phyloP scores from a whole-genome alignment of 2,329 filamentous ascomycete genomes.

The Ampelomyces quisqualis region DNA sequence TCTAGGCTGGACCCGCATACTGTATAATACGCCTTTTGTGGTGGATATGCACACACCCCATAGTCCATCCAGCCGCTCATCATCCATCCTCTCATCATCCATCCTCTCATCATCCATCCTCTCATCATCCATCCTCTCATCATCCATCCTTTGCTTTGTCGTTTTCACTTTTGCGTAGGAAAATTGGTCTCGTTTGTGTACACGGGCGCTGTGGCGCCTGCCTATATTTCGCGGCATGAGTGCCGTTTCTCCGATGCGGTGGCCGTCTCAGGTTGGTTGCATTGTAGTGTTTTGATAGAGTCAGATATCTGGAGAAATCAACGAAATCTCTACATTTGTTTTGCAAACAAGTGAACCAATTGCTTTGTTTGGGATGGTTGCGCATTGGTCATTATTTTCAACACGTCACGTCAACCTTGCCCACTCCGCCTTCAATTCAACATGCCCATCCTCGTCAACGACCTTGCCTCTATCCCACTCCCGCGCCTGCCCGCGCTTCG shows the following conservation, averaged over 20 bases:
- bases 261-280: background rate
- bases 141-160: background rate
- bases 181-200: conserved; percentile 2
- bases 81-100: background rate
- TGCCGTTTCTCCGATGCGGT: background rate
- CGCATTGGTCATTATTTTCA: too few relatives aligned
- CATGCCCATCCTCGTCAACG: conserved; percentile 56
- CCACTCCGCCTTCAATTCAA: conserved; percentile 55
- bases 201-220: conserved; percentile 3
- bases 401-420: conserved; percentile 28
- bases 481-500: conserved; percentile 65
- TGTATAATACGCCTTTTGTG: conserved; percentile 18
- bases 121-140: background rate
- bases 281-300: background rate
- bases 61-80: conserved; percentile 1
- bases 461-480: conserved; percentile 69
- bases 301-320: background rate
- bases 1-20: conserved; percentile 18
- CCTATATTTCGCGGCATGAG: conserved; percentile 3
- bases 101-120: background rate
- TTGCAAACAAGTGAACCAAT: too few relatives aligned
- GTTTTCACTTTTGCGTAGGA: background rate
- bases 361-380: too few relatives aligned
- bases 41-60: conserved; percentile 13
- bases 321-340: background rate